phyloP scores from a whole-genome alignment of 192 early-diverging fungal species.

The Dimargaris xerosporica region DNA sequence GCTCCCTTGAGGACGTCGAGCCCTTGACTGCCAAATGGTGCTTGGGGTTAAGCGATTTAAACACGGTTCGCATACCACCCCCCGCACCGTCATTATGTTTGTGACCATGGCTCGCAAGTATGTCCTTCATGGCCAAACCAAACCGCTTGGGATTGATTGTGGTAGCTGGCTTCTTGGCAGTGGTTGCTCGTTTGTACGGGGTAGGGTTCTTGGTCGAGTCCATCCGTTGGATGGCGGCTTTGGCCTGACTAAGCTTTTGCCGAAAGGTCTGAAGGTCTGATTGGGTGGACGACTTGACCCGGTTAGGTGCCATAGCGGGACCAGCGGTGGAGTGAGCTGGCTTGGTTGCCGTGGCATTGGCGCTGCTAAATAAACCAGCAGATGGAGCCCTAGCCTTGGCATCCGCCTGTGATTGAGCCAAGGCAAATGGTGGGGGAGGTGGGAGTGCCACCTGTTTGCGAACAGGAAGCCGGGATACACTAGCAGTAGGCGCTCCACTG shows the following conservation, averaged over 20 bases:
- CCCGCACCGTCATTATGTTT: too few relatives aligned
- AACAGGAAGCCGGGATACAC: background rate
- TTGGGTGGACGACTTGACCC: background rate
- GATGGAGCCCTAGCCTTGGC: too few relatives aligned
- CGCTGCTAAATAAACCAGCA: too few relatives aligned
- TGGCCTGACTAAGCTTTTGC: background rate
- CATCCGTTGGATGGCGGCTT: background rate
- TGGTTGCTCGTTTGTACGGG: background rate
- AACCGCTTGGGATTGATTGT: background rate
- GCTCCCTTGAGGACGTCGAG: too few relatives aligned
- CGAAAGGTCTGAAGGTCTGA: background rate
- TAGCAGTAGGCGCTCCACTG: background rate
- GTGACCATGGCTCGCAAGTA: too few relatives aligned
- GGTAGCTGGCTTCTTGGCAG: background rate
- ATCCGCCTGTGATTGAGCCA: background rate
- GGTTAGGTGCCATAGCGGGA: too few relatives aligned
- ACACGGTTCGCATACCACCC: background rate
- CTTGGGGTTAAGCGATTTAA: conserved; percentile 9
- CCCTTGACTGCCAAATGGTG: background rate
- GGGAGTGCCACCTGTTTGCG: background rate
- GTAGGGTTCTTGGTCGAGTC: background rate
- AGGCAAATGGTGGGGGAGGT: too few relatives aligned
- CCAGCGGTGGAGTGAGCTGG: background rate
- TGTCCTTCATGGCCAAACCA: background rate
- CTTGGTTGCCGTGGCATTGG: background rate